phyloP scores from a whole-genome alignment of 345 rosid species.

The Arabidopsis suecica region DNA sequence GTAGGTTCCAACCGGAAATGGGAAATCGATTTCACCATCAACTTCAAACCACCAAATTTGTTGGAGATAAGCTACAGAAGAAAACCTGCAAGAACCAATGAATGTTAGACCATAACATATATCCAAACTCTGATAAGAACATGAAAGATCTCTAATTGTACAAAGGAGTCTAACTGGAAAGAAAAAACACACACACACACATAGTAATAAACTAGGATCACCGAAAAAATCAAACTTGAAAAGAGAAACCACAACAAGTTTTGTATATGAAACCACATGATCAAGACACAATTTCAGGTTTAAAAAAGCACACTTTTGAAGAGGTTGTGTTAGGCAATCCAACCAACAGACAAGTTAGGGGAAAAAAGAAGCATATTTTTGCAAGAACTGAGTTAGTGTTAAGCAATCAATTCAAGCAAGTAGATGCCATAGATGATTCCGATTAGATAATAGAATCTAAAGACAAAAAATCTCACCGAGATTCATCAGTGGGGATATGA shows the following conservation, averaged over 20 bases:
- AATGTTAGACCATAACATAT: conserved; percentile 1
- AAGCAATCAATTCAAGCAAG: conserved; percentile 18
- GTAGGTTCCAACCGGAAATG: conserved; percentile 79
- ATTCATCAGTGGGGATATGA: conserved; percentile 78
- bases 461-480: conserved; percentile 55
- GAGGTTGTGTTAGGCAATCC: conserved; percentile 17
- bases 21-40: conserved; percentile 87
- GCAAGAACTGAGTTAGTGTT: background rate
- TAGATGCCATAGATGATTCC: background rate
- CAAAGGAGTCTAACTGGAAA: background rate
- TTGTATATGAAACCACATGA: background rate
- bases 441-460: too few relatives aligned
- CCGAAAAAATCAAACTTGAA: background rate
- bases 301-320: background rate
- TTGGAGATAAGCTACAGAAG: conserved; percentile 88
- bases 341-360: background rate
- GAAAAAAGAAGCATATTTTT: background rate
- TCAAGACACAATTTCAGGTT: background rate
- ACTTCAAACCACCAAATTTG: conserved; percentile 99
- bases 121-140: conserved; percentile 3
- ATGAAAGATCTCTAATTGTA: background rate
- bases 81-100: conserved; percentile 54
- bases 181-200: background rate
- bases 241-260: background rate
- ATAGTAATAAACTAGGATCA: background rate